Evolutionary conservation across 208 protist species (phyloP).

Genomic region (Herpetomonas tarakana): DNA sequence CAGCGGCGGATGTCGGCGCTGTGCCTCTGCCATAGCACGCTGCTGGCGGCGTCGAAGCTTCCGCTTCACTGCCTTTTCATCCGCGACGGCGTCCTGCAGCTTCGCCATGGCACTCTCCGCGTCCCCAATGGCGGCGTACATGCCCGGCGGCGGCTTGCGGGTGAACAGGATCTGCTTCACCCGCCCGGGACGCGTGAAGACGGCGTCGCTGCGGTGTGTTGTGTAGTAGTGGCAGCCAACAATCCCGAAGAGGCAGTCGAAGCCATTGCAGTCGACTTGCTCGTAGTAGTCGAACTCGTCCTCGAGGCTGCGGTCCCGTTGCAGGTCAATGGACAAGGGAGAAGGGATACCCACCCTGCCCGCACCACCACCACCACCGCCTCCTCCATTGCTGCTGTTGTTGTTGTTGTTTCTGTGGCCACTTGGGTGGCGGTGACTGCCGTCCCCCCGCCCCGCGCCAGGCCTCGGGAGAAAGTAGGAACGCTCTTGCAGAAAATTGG

Average conservation of each 20-base stretch:
- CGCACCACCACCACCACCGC: background rate
- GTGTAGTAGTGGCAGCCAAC: conserved; percentile 42
- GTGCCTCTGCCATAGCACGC: conserved; percentile 6
- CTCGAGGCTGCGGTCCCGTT: conserved; percentile 1
- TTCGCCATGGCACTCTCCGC: conserved; percentile 58
- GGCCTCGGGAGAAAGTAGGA: conserved; percentile 43
- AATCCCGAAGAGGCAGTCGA: conserved; percentile 66
- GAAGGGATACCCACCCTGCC: background rate
- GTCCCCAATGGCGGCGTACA: conserved; percentile 47
- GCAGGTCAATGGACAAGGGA: background rate
- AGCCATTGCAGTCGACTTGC: conserved; percentile 40
- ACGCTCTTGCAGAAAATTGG: conserved; percentile 33
- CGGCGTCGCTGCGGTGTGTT: conserved; percentile 33
- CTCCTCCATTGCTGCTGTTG: conserved; percentile 2
- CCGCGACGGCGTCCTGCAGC: conserved; percentile 71
- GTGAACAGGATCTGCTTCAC: conserved; percentile 70
- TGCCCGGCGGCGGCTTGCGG: conserved; percentile 41
- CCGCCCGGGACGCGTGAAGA: conserved; percentile 46
- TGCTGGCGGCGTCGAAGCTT: conserved; percentile 2
- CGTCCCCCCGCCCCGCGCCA: background rate
- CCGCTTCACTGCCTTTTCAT: conserved; percentile 55
- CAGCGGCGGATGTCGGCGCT: background rate
- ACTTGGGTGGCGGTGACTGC: too few species aligned
- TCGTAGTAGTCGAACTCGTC: conserved; percentile 25
- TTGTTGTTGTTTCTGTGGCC: background rate